Base-by-base conservation (phyloP, 2,329 filamentous ascomycete species). In the Talaromyces sp. region DNA sequence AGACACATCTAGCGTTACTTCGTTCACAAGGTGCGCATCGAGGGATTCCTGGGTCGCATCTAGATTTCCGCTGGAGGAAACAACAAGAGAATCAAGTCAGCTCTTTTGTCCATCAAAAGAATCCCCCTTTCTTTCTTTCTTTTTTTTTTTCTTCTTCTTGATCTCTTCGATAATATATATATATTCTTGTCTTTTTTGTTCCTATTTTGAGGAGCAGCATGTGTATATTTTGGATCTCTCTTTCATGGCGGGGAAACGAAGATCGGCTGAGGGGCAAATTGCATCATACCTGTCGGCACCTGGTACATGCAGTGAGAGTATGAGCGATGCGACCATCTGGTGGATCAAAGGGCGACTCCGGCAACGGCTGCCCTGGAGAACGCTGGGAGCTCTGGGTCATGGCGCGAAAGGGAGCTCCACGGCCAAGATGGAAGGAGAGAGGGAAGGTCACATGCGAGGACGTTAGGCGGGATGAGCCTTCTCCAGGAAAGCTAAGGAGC, bases 21-120 rank as follows among this genome's bases (percentile, higher is more conserved):
- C 93, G 85, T 75, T 97, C 91, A 77, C 94, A 99, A 19, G 93
- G 92, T 16, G 90, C 83, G 74, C 94, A 99, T 67, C 89, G 88
- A 36, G 94, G 94, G 19, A 99, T 83, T 13, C 89, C 90, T 3
- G 94, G 90, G 75, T 97, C 94, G 78, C 94, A 99, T 79, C 91
- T 83, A 33, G 93, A 97, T 80, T 99, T 99, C 66, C 93, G 87
- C 92, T 96, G 68, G 53, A 52, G 44, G 35, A 49, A 49, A 11
- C 7, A 35, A 16, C 7, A 58, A 55, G 43, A 42, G 16, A 39
- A 47, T 56, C 47, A 60, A 52, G 47, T 39, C 17, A 47, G 42
- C 27, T 14, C 39, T 36, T 36, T 17, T 17, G 13, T 36, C 33
- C 33, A 4, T 4, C 33, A 17, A 17, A 36, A 36, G 6, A 36